Evolutionary conservation across 352 stramenopile genomes (phyloP).

Genomic region (Phytopythium vexans): DNA sequence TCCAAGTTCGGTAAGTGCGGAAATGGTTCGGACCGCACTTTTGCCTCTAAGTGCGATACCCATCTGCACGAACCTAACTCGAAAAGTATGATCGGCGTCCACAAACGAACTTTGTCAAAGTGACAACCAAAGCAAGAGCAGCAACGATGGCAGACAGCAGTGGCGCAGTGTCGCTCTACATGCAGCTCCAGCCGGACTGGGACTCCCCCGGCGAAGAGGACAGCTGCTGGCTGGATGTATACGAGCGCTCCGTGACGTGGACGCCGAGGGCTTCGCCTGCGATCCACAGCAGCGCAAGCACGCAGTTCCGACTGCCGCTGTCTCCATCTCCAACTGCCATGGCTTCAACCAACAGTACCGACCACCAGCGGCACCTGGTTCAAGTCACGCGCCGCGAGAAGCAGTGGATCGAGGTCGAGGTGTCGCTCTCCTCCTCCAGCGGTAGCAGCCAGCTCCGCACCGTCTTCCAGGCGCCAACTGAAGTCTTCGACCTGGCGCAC

Average conservation of each 20-base stretch:
- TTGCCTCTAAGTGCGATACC: no score
- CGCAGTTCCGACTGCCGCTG: slow-evolving; percentile 43
- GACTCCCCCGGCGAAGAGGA: slow-evolving; percentile 4
- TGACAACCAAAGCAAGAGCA: slow-evolving; percentile 1
- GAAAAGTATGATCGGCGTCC: no score
- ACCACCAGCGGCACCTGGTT: slow-evolving; percentile 20
- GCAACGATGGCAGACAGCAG: slow-evolving; percentile 8
- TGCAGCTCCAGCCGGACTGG: slow-evolving; percentile 74
- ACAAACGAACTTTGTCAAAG: background rate
- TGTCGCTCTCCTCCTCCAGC: slow-evolving; percentile 7
- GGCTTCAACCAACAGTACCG: background rate
- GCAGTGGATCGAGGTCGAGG: slow-evolving; percentile 50
- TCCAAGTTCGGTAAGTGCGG: no score
- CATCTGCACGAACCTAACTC: no score
- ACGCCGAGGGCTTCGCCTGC: slow-evolving; percentile 5
- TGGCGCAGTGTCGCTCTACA: slow-evolving; percentile 27
- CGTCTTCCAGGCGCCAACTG: slow-evolving; percentile 57
- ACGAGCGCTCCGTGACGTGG: slow-evolving; percentile 35
- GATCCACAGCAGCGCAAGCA: slow-evolving; percentile 22
- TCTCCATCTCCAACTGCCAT: slow-evolving; percentile 2
- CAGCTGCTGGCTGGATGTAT: slow-evolving; percentile 54
- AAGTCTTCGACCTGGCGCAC: slow-evolving; percentile 21
- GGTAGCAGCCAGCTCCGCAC: slow-evolving; percentile 14
- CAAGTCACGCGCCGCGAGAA: slow-evolving; percentile 28
- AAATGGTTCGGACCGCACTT: no score